phyloP scores from a whole-genome alignment of 306 rosid species.

The Luffa acutangula region DNA sequence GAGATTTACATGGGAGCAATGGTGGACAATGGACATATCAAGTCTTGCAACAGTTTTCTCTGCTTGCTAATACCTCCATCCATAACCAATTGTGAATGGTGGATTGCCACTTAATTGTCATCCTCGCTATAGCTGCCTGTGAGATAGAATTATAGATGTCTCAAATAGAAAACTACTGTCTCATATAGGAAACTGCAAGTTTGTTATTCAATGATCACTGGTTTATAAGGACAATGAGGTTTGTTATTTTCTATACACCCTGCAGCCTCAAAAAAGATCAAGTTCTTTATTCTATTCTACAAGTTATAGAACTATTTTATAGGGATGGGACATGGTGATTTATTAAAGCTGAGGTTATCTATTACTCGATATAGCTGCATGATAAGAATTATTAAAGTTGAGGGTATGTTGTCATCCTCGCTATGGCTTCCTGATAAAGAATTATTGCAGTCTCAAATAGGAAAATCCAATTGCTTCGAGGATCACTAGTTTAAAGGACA shows the following conservation, averaged over 20 bases:
- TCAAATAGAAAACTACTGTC: not conserved
- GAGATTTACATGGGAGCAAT: not conserved
- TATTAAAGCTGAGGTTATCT: not conserved
- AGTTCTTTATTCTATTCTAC: not conserved
- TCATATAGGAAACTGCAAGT: not conserved
- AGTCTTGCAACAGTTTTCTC: not conserved
- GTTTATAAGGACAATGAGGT: not conserved
- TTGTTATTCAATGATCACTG: not conserved
- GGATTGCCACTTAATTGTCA: not conserved
- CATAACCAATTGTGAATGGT: not conserved
- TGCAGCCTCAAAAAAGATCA: not conserved
- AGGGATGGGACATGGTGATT: not conserved
- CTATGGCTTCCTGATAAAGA: not conserved
- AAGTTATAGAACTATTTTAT: not conserved
- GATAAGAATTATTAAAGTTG: not conserved
- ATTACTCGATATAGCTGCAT: too few relatives aligned
- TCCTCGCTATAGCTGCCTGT: not conserved
- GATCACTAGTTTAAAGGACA: not conserved
- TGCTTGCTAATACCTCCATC: not conserved
- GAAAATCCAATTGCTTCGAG: not conserved
- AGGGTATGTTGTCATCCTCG: not conserved
- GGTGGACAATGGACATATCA: not conserved
- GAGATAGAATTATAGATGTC: not conserved
- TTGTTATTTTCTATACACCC: not conserved
- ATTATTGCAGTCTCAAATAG: not conserved